Evolutionary conservation across 148 eudicot genomes (phyloP), one percentile per base, ranked within the genome.

Genomic region (Agrostemma githago): DNA sequence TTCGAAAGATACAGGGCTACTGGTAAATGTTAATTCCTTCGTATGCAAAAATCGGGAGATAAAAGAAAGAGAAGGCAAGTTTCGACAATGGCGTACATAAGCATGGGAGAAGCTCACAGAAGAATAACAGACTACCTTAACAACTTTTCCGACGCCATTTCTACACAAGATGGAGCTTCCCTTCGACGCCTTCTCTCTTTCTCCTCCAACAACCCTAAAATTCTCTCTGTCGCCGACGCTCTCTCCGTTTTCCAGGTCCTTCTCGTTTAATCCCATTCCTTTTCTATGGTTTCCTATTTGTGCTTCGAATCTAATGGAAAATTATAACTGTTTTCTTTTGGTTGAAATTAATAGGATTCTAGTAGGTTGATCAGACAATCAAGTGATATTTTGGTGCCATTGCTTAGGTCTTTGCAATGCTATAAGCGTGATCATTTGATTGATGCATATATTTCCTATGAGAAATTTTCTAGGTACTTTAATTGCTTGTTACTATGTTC

Each of bases 61-160:
- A 26, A 1, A 26, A 26, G 34, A 26, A 26, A 26, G 34, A 26
- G 1, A 26, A 26, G 34, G 34, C 34, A 26, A 26, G 34, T 26
- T 26, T 48, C 54, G 20, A 26, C 42, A 34, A 80, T 80, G 86
- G 97, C 90, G 83, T 88, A 88, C 72, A 40, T 95, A 56, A 95
- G 98, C 89, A 95, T 92, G 96, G 98, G 98, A 4, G 98, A 95
- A 85, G 96, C 96, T 5, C 96, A 92, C 81, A 80, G 96, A 61
- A 78, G 93, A 76, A 87, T 95, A 62, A 84, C 86, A 1, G 97
- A 92, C 0, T 92, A 80, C 82, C 76, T 95, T 2, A 84, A 82
- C 78, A 79, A 82, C 62, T 95, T 92, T 77, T 76, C 82, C 80
- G 96, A 95, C 83, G 87, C 92, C 76, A 84, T 95, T 73, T 81